Conservation (phyloP, 2,329 filamentous ascomycete genomes). For the Alternaria postmessia region DNA sequence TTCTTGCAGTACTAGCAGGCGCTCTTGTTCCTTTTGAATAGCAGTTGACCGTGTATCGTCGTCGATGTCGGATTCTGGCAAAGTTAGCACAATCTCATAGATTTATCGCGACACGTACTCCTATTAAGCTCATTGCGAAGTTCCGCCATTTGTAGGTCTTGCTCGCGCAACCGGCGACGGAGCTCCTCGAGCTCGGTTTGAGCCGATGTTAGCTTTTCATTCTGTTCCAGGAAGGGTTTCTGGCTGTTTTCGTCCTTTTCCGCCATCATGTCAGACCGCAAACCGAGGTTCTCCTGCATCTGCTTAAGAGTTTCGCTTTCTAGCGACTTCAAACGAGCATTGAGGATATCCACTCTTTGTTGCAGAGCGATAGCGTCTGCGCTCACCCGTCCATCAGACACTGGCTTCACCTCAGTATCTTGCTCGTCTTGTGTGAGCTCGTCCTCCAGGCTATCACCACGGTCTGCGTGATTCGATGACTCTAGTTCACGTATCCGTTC, state of each 20-base stretch:
- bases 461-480: conserved; percentile 38
- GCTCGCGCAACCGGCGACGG: conserved; percentile 44
- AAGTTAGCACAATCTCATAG: conserved; percentile 1
- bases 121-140: conserved; percentile 49
- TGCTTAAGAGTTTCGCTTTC: conserved; percentile 54
- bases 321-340: conserved; percentile 46
- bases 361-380: conserved; percentile 50
- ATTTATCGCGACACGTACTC: conserved; percentile 22
- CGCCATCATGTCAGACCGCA: conserved; percentile 49
- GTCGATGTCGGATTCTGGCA: conserved; percentile 38
- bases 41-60: conserved; percentile 41
- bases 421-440: conserved; percentile 51
- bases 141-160: conserved; percentile 47
- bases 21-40: conserved; percentile 47
- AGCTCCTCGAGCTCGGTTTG: conserved; percentile 49
- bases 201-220: conserved; percentile 47
- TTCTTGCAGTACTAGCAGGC: conserved; percentile 46
- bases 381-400: conserved; percentile 35
- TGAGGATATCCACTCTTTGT: conserved; percentile 52
- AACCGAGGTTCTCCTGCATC: conserved; percentile 52
- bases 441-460: conserved; percentile 50
- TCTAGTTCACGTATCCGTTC: conserved; percentile 55
- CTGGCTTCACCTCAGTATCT: conserved; percentile 21
- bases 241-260: conserved; percentile 47
- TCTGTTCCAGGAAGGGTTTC: conserved; percentile 51